A percentile compares a stretch with the other conserved stretches of the same genome.
These are phyloP conservation scores for Xylaria curta DNA, from an alignment of 495 filamentous ascomycete genomes.

Conservation along the genomic window DNA sequence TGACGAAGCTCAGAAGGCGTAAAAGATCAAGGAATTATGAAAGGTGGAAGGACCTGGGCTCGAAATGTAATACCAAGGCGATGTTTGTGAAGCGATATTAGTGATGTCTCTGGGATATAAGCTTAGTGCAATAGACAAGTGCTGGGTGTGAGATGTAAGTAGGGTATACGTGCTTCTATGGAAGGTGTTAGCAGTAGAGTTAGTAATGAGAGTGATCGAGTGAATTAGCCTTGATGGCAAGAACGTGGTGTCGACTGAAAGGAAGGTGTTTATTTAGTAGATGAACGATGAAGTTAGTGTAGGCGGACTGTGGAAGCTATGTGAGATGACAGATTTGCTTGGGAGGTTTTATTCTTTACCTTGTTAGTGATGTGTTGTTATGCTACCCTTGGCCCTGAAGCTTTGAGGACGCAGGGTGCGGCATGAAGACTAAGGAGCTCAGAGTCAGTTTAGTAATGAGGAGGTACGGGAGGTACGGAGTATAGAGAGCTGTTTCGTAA, in stretches of 20 bases:
- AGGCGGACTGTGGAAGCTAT: neutral
- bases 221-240: neutral
- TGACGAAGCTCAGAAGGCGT: neutral
- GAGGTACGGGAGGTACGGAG: neutral
- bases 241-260: neutral
- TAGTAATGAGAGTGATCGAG: neutral
- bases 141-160: neutral
- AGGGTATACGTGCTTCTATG: neutral
- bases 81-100: neutral
- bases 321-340: neutral
- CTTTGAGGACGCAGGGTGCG: too few relatives aligned
- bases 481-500: neutral
- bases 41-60: neutral
- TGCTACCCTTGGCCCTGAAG: neutral
- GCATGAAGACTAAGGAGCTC: neutral
- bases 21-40: neutral
- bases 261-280: neutral
- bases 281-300: neutral
- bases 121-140: neutral
- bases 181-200: neutral
- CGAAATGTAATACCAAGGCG: neutral
- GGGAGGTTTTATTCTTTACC: neutral
- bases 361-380: neutral
- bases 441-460: neutral
- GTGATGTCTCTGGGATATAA: neutral